A percentile compares a stretch with the other conserved stretches of the same genome.
phyloP scores from a whole-genome alignment of 1,284 basidiomycete species.

The Wallemia mellicola region DNA sequence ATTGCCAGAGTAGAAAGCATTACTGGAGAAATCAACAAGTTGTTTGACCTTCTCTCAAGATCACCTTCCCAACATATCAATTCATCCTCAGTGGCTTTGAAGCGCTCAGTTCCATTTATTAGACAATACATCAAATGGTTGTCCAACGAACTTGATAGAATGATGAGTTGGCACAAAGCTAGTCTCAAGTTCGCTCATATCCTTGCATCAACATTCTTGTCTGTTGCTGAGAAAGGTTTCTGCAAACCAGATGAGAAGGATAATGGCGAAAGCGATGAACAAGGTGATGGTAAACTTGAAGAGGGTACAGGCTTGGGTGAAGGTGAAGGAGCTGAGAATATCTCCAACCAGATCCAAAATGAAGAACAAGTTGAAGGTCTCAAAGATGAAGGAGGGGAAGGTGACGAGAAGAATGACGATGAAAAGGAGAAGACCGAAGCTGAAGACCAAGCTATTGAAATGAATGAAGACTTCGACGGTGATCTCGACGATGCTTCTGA shows the following conservation, averaged over 20 bases:
- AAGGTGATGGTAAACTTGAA: constrained; percentile 19
- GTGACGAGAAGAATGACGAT: constrained; percentile 21
- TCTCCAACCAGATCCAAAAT: constrained; percentile 74
- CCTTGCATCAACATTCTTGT: constrained; percentile 38
- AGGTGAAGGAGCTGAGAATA: constrained; percentile 53
- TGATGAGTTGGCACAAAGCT: constrained; percentile 37
- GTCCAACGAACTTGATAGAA: constrained; percentile 15
- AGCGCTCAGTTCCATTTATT: constrained; percentile 14
- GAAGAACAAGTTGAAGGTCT: constrained; percentile 90
- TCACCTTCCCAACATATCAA: not conserved
- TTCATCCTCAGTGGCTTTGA: not conserved
- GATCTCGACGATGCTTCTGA: constrained; percentile 29
- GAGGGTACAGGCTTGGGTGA: constrained; percentile 64
- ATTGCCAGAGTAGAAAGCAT: not conserved
- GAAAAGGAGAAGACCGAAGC: constrained; percentile 33
- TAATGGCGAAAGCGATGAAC: constrained; percentile 16
- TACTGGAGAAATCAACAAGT: not conserved
- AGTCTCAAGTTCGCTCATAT: constrained; percentile 62
- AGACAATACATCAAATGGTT: constrained; percentile 4
- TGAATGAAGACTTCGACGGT: constrained; percentile 36
- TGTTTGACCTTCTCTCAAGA: not conserved
- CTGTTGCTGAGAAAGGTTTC: constrained; percentile 61
- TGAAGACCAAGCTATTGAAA: constrained; percentile 25
- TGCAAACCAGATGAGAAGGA: constrained; percentile 43
- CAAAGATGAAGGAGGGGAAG: constrained; percentile 34